phyloP scores from a whole-genome alignment of 176 grass and related monocot species.

The Oryza nivara region DNA sequence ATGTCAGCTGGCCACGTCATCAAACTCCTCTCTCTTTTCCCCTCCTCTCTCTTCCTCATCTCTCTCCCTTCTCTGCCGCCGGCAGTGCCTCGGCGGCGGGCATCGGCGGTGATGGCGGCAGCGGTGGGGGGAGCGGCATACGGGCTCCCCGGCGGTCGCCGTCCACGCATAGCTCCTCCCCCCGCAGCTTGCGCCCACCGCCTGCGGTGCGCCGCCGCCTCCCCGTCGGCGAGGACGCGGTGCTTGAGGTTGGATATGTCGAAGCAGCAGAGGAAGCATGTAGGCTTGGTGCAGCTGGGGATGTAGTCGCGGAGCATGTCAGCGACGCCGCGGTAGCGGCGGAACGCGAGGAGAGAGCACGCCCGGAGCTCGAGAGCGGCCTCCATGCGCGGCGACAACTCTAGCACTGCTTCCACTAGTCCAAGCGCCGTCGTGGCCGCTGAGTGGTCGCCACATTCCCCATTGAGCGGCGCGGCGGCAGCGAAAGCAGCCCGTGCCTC shows the following conservation, averaged over 20 bases:
- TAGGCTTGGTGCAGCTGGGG: constrained; percentile 58
- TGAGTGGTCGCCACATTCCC: constrained; percentile 36
- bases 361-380: constrained; percentile 76
- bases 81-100: no score
- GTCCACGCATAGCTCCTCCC: no score
- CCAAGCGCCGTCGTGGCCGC: constrained; percentile 56
- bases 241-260: constrained; percentile 72
- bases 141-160: no score
- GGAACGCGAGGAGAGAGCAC: constrained; percentile 67
- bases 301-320: constrained; percentile 92
- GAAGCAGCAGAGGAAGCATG: constrained; percentile 64
- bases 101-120: no score
- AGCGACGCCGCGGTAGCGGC: constrained; percentile 82
- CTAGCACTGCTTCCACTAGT: constrained; percentile 53
- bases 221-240: constrained; percentile 50
- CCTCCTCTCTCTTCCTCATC: no score
- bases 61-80: no score
- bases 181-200: no score
- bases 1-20: no score
- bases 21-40: no score
- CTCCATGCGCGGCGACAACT: constrained; percentile 72
- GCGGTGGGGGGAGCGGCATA: no score
- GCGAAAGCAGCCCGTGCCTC: constrained; percentile 61
- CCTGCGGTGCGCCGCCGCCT: no score
- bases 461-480: background rate